A percentile compares a stretch with the other conserved stretches of the same genome.
Evolutionary conservation across 768 basidiomycete species (phyloP).

Genomic region (Royoungia palumana): DNA sequence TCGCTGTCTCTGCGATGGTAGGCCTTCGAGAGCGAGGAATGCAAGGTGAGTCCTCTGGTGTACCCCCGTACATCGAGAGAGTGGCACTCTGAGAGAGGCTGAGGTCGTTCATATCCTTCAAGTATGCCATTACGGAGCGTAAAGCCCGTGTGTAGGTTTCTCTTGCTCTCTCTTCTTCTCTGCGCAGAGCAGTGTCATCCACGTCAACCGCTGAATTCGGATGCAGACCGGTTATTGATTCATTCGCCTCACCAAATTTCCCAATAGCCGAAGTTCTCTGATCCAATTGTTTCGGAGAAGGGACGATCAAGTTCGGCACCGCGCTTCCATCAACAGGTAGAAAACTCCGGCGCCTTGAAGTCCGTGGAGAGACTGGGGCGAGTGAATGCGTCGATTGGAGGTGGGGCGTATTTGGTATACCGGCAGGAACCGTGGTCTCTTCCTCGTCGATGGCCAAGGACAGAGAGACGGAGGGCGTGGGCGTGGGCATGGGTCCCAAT

Average conservation of each 20-base stretch:
- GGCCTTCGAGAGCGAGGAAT: conserved; percentile 58
- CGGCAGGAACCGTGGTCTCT: conserved; percentile 4
- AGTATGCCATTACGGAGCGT: conserved; percentile 91
- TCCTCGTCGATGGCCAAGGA: conserved; percentile 24
- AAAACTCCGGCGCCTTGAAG: conserved; percentile 82
- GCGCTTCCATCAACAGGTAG: conserved; percentile 75
- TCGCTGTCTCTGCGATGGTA: conserved; percentile 53
- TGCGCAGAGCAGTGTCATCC: conserved; percentile 42
- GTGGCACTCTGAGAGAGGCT: conserved; percentile 58
- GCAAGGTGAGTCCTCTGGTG: conserved; percentile 40
- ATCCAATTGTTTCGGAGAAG: conserved; percentile 61
- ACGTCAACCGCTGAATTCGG: conserved; percentile 49
- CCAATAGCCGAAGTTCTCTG: conserved; percentile 46
- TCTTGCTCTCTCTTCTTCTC: conserved; percentile 67
- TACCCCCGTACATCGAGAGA: conserved; percentile 56
- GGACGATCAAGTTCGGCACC: conserved; percentile 56
- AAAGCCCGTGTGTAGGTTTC: conserved; percentile 79
- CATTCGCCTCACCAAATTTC: conserved; percentile 32
- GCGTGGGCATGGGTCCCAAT: conserved; percentile 46
- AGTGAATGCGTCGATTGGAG: conserved; percentile 25
- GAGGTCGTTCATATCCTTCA: conserved; percentile 93
- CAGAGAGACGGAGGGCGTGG: conserved; percentile 31
- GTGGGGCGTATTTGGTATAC: background rate
- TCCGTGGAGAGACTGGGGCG: conserved; percentile 42
- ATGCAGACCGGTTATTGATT: conserved; percentile 25